A percentile compares a stretch with the other conserved stretches of the same genome.
phyloP scores from a whole-genome alignment of 2,329 filamentous ascomycete species.

The Xylariaceae sp. region DNA sequence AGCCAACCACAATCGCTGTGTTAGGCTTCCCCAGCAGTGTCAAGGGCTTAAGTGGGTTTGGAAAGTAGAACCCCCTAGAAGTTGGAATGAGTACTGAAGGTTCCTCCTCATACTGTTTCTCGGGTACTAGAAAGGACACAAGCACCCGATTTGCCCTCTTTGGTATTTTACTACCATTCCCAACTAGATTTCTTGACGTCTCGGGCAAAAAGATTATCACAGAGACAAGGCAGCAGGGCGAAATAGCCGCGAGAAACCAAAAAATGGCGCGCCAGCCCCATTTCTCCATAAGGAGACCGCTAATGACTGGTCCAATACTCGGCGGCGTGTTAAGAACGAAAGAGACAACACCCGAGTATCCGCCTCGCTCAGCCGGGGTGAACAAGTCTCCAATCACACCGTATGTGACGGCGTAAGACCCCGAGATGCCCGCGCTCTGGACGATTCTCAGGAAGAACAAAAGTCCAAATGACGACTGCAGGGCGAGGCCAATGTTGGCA shows the following conservation, averaged over 20 bases:
- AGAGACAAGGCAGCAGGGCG: conserved; percentile 3
- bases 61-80: too few relatives aligned
- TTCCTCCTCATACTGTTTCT: background rate
- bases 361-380: conserved; percentile 24
- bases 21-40: conserved; percentile 2
- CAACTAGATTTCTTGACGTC: conserved; percentile 12
- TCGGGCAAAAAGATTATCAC: conserved; percentile 13
- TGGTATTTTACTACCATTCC: conserved; percentile 3
- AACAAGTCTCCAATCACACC: conserved; percentile 26
- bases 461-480: conserved; percentile 13
- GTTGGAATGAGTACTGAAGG: background rate
- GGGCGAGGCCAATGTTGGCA: conserved; percentile 25
- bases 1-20: conserved; percentile 6
- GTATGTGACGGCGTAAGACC: conserved; percentile 25
- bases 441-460: conserved; percentile 26
- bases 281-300: conserved; percentile 8
- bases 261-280: conserved; percentile 19
- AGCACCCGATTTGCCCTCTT: too few relatives aligned
- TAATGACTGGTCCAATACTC: conserved; percentile 18
- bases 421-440: conserved; percentile 29
- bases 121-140: background rate
- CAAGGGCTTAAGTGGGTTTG: conserved; percentile 1
- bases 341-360: conserved; percentile 23
- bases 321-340: conserved; percentile 9
- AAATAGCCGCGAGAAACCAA: conserved; percentile 17